Conservation (phyloP, 75 land plant species). For the Adiantum capillusveneris region DNA sequence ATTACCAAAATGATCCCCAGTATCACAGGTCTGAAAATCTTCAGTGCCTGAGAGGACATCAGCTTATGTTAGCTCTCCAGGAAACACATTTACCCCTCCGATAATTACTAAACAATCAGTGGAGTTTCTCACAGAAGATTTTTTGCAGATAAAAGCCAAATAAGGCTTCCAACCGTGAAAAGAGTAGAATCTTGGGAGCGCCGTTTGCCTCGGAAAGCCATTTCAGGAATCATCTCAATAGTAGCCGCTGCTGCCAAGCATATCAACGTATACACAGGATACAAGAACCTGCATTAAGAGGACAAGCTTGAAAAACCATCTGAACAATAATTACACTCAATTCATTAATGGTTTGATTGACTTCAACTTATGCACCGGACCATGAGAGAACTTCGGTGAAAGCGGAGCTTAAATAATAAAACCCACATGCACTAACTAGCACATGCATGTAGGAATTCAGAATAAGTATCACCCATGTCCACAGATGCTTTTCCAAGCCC, state of each 20-base stretch:
- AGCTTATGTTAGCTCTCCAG: neutral
- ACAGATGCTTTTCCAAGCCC: too few relatives aligned
- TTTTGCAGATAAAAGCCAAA: neutral
- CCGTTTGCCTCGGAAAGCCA: constrained; percentile 41
- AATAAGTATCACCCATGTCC: too few relatives aligned
- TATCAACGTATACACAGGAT: constrained; percentile 91
- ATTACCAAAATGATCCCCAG: constrained; percentile 65
- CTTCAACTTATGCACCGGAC: too few relatives aligned
- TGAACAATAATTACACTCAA: too few relatives aligned
- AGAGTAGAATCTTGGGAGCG: constrained; percentile 23
- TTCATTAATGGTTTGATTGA: too few relatives aligned
- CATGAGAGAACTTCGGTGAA: too few relatives aligned
- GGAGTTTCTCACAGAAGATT: neutral
- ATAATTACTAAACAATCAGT: neutral
- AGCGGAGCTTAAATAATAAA: too few relatives aligned
- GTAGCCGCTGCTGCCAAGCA: constrained; percentile 95
- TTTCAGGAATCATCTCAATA: constrained; percentile 83
- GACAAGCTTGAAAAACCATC: neutral
- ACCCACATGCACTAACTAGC: too few relatives aligned
- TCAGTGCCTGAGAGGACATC: constrained; percentile 48
- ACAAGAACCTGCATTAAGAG: constrained; percentile 67
- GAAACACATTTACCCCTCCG: neutral
- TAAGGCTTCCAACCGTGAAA: constrained; percentile 31
- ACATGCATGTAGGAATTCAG: too few relatives aligned
- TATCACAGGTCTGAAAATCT: constrained; percentile 54